These are phyloP conservation scores for Alternaria hordeiaustralica DNA, from an alignment of 2,329 filamentous ascomycete genomes.

Conservation along the genomic window DNA sequence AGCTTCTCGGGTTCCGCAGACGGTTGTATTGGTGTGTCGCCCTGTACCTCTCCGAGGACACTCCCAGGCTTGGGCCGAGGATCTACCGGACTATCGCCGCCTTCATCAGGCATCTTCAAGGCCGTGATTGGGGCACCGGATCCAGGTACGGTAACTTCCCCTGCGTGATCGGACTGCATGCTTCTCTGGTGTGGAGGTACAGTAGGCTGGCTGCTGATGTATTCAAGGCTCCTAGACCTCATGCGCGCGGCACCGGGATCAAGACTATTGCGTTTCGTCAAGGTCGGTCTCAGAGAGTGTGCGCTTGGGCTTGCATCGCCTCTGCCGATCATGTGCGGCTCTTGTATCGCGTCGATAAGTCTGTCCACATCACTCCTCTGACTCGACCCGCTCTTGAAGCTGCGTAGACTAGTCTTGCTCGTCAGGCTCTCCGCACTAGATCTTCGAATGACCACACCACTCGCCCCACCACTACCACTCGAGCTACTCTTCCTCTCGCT, in stretches of 20 bases:
- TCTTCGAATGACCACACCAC: constrained; percentile 19
- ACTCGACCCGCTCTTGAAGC: constrained; percentile 56
- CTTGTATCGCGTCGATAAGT: constrained; percentile 74
- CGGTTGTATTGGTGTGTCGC: constrained; percentile 22
- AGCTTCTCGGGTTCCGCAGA: constrained; percentile 16
- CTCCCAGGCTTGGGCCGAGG: constrained; percentile 20
- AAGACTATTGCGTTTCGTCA: constrained; percentile 38
- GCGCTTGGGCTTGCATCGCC: constrained; percentile 26
- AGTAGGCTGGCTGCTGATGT: constrained; percentile 10
- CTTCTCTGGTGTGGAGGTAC: constrained; percentile 39
- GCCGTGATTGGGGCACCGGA: constrained; percentile 54
- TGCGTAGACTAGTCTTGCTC: constrained; percentile 60
- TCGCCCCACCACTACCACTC: neutral
- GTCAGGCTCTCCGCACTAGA: constrained; percentile 53
- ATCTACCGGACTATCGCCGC: constrained; percentile 13
- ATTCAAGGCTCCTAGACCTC: constrained; percentile 39
- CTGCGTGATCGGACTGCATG: constrained; percentile 54
- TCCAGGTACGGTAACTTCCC: constrained; percentile 49
- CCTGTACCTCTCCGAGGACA: constrained; percentile 39
- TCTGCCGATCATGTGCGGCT: constrained; percentile 53
- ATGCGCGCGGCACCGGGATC: constrained; percentile 13
- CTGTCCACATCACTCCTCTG: constrained; percentile 70
- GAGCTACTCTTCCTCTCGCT: neutral
- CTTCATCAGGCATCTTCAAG: constrained; percentile 56
- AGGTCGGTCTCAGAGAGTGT: constrained; percentile 29